Conservation (phyloP, 768 basidiomycete species). For the Boletus insuetus region DNA sequence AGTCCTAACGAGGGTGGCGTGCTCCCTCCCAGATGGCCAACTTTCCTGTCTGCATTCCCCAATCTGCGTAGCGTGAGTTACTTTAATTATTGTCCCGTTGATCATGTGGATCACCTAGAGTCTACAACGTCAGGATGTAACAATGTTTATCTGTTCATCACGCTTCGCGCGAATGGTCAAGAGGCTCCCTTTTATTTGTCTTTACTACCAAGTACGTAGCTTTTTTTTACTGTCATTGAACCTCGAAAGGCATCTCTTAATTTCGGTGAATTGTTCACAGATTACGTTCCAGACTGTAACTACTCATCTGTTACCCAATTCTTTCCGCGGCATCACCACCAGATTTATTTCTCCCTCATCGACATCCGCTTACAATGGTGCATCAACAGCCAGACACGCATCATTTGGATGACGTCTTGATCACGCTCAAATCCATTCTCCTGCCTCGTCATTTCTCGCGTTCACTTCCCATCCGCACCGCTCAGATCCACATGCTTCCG, state of each 20-base stretch:
- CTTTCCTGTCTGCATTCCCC: slow-evolving; percentile 4
- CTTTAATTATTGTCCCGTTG: not conserved
- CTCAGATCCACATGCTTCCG: slow-evolving; percentile 18
- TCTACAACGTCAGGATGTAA: not conserved
- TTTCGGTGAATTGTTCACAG: not conserved
- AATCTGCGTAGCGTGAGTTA: slow-evolving; percentile 34
- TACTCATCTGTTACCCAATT: slow-evolving; percentile 41
- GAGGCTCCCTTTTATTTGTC: not conserved
- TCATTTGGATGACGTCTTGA: slow-evolving; percentile 14
- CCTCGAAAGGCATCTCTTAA: slow-evolving; percentile 7
- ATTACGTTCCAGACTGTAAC: slow-evolving; percentile 47
- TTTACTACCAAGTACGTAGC: not conserved
- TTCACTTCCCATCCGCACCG: slow-evolving; percentile 44
- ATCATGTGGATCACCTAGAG: slow-evolving; percentile 5
- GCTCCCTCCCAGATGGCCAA: no score
- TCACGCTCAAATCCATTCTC: slow-evolving; percentile 52
- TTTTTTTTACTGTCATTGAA: slow-evolving; percentile 22
- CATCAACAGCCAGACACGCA: slow-evolving; percentile 26
- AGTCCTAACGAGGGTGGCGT: no score
- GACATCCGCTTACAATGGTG: not conserved
- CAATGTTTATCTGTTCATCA: no score
- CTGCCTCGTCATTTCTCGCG: slow-evolving; percentile 64
- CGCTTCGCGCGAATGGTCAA: not conserved
- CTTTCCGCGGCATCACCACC: slow-evolving; percentile 52
- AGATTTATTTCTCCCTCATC: slow-evolving; percentile 40